Conservation (phyloP, 805 yeast genomes). For the Yarrowia alimentaria region DNA sequence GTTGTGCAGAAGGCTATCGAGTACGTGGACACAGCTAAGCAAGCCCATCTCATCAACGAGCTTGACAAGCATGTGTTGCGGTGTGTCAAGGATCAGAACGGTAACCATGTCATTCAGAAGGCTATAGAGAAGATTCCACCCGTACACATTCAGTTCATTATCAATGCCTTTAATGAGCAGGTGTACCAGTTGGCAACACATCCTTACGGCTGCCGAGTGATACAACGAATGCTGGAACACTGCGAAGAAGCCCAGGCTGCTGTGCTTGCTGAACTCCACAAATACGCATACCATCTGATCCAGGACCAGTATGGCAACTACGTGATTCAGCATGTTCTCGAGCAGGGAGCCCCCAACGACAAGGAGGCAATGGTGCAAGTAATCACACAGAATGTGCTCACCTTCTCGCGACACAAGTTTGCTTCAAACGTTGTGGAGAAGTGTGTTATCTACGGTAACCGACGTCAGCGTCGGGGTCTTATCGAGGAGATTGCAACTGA, state of each 20-base stretch:
- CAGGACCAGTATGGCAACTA: constrained; percentile 98
- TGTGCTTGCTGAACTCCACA: constrained; percentile 69
- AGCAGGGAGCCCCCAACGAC: constrained; percentile 63
- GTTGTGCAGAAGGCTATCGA: constrained; percentile 94
- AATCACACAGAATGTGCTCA: constrained; percentile 69
- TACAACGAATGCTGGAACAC: constrained; percentile 85
- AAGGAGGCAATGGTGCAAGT: constrained; percentile 61
- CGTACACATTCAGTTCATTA: constrained; percentile 63
- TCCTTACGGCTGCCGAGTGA: constrained; percentile 96
- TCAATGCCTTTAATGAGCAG: constrained; percentile 58
- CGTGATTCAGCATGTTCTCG: constrained; percentile 93
- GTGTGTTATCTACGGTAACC: constrained; percentile 72
- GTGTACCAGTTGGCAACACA: constrained; percentile 88
- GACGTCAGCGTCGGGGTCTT: constrained; percentile 58
- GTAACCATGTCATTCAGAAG: constrained; percentile 96
- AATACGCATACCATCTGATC: constrained; percentile 69
- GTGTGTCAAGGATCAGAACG: constrained; percentile 92
- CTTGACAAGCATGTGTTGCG: constrained; percentile 58
- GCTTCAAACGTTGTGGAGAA: constrained; percentile 98
- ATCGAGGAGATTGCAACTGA: constrained; percentile 54
- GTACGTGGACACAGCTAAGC: constrained; percentile 61
- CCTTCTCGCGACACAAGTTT: constrained; percentile 91
- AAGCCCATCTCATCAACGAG: constrained; percentile 67
- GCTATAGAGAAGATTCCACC: constrained; percentile 85
- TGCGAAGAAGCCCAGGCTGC: constrained; percentile 64